A percentile compares a stretch with the other conserved stretches of the same genome.
phyloP scores from a whole-genome alignment of 2,329 filamentous ascomycete species.

The Epicoccum nigrum region DNA sequence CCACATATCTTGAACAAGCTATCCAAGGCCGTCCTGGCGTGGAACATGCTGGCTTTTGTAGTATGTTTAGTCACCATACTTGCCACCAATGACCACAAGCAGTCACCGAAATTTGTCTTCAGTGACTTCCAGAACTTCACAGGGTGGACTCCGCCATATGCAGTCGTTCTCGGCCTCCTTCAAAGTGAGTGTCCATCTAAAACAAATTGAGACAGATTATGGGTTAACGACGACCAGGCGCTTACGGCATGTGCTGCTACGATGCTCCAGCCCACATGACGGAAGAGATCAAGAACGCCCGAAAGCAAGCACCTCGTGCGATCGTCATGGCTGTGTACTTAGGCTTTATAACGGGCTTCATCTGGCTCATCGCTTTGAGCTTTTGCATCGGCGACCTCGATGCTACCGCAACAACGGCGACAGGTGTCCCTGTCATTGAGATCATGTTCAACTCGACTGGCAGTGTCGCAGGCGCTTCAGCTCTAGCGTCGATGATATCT shows the following conservation, averaged over 20 bases:
- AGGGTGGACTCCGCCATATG: conserved; percentile 58
- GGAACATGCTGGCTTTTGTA: conserved; percentile 61
- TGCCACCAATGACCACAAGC: conserved; percentile 60
- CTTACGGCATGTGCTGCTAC: conserved; percentile 62
- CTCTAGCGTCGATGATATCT: conserved; percentile 55
- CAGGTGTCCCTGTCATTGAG: conserved; percentile 60
- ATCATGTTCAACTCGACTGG: conserved; percentile 59
- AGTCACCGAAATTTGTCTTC: conserved; percentile 62
- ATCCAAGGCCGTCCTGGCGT: conserved; percentile 57
- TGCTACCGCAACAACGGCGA: conserved; percentile 52
- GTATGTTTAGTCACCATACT: conserved; percentile 60
- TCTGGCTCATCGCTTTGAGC: conserved; percentile 49
- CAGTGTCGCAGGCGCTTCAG: conserved; percentile 53
- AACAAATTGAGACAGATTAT: not conserved
- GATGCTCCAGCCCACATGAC: conserved; percentile 60
- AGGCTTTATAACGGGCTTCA: conserved; percentile 49
- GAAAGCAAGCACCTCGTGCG: conserved; percentile 57
- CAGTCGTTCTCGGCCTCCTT: conserved; percentile 60
- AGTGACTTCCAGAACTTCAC: conserved; percentile 61
- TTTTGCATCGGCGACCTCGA: conserved; percentile 55
- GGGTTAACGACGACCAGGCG: conserved; percentile 29
- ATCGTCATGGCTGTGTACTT: conserved; percentile 50
- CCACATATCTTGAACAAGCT: conserved; percentile 59
- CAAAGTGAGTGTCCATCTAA: conserved; percentile 44
- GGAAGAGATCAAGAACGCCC: conserved; percentile 60